Percentiles rank a stretch among this genome's conserved stretches.
These are phyloP conservation scores for Jatropha multifida DNA, from an alignment of 441 rosid genomes.

Conservation along the genomic window DNA sequence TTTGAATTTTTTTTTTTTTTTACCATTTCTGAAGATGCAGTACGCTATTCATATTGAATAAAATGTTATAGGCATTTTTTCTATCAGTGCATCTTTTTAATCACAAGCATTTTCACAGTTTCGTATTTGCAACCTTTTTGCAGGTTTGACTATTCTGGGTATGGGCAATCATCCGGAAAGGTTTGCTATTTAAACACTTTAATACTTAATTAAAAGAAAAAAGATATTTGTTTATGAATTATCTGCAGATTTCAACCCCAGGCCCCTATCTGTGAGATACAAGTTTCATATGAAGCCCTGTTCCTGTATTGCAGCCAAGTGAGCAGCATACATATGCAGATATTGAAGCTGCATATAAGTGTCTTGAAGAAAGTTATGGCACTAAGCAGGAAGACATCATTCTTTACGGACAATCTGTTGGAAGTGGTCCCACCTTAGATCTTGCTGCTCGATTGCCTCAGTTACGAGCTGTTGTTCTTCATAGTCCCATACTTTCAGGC, in stretches of 20 bases:
- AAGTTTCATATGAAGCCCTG: slow-evolving; percentile 25
- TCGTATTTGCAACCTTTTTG: slow-evolving; percentile 16
- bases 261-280: neutral
- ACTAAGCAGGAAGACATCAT: slow-evolving; percentile 86
- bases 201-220: neutral
- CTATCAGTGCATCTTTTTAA: slow-evolving; percentile 9
- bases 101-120: neutral
- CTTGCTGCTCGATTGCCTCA: slow-evolving; percentile 78
- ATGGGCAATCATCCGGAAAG: slow-evolving; percentile 92
- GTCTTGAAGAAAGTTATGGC: slow-evolving; percentile 89
- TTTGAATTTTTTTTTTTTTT: neutral
- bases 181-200: slow-evolving; percentile 39
- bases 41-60: slow-evolving; percentile 11
- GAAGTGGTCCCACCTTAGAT: slow-evolving; percentile 95
- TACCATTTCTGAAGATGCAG: neutral
- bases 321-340: slow-evolving; percentile 95
- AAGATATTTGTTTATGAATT: neutral
- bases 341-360: slow-evolving; percentile 89
- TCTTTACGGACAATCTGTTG: slow-evolving; percentile 96
- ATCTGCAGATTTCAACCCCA: neutral
- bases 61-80: neutral
- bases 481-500: slow-evolving; percentile 95
- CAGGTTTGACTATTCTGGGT: slow-evolving; percentile 92
- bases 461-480: slow-evolving; percentile 84
- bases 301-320: slow-evolving; percentile 66